Base-by-base conservation (phyloP, 495 filamentous ascomycete species). In the Penicillium salamii region DNA sequence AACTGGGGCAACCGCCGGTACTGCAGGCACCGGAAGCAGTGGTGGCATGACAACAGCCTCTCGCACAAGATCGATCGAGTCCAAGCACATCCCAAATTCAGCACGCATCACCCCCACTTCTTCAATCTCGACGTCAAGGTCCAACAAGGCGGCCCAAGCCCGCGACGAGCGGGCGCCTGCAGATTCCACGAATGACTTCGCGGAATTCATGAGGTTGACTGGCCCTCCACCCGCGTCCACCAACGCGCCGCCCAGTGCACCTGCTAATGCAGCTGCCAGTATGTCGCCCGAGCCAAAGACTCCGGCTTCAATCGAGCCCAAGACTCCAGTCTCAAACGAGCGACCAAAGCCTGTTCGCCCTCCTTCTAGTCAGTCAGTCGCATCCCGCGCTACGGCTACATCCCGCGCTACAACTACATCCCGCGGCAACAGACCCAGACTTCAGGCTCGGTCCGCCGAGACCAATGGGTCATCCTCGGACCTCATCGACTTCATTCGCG, bases 401-500 rank as follows among this genome's bases (percentile, higher is more conserved):
- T 26, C 23, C 23, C 23, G 23, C 23, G 8, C 4, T 8, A 26
- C 49, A 11, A 29, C 40, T 31, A 12, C 24, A 24, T 39, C 49
- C 19, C 52, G 54, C 11, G 57, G 61, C 14, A 62, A 57, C 21
- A 41, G 53, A 19, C 71, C 69, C 31, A 77, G 76, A 35, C 69
- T 89, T 38, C 81, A 90, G 68, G 84, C 90, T 51, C 85, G 91
- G 14, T 80, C 84, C 52, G 79, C 90, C n/a, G 71, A 78, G 23
- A 75, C 80, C 19, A 71, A 72, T 21, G 78, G 76, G 34, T 82
- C 83, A 38, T 79, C 83, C 38, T 85, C 86, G 2, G 93, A 96
- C 51, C 69, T 98, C 32, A 95, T 96, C 42, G 90, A 97, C 58
- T 97, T 97, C 69, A 91, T 98, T 44, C 84, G 91, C 40, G 83